Evolutionary conservation across 352 stramenopile genomes (phyloP), one percentile per base, ranked within the genome.

Genomic region (Globisporangium spiculum): DNA sequence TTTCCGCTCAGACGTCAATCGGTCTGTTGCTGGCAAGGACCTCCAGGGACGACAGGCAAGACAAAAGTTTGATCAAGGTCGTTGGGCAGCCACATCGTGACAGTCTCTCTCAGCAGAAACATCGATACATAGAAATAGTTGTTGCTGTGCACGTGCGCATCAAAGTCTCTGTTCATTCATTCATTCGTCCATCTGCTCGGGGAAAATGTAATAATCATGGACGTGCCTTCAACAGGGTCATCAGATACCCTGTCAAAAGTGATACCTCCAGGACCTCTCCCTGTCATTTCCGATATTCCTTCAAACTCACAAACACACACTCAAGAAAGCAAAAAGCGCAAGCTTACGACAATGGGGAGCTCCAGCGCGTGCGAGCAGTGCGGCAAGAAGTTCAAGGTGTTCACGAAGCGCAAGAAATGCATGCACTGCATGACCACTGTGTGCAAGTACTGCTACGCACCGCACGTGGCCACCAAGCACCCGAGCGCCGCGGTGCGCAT

Each of bases 301-400:
- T 44, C 54, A 60, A 44, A 18, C 27, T 27, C 27, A 34, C 55
- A 55, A 18, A 55, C 27, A 60, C 16, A 38, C 32, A 38, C 32
- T 10, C 9, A 3, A 61, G 10, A 26, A 22, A 61, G 27, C 14
- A 32, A 6, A 26, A 22, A 61, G 30, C 30, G n/a, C 18, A 27
- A 54, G 26, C 22, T n/a, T n/a, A n/a, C 38, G 4, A 48, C 14
- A 16, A 52, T 34, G 63, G 26, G 54, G 18, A 36, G 38, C 22
- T 54, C 55, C 24, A 27, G 52, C 20, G 38, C 24, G 9, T 54
- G 63, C 26, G 60, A 63, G 63, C 63, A 63, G 63, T 92, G 84
- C 64, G 72, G 74, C 74, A 90, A 91, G 73, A 91, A 90, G 74
- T 85, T 93, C 63, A 91, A 89, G 58, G 80, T 93, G 38, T 91